Percentiles rank a stretch among this genome's conserved stretches.
Conservation (phyloP, 2,329 filamentous ascomycete species). For the Aspergillus quadrilineatus region DNA sequence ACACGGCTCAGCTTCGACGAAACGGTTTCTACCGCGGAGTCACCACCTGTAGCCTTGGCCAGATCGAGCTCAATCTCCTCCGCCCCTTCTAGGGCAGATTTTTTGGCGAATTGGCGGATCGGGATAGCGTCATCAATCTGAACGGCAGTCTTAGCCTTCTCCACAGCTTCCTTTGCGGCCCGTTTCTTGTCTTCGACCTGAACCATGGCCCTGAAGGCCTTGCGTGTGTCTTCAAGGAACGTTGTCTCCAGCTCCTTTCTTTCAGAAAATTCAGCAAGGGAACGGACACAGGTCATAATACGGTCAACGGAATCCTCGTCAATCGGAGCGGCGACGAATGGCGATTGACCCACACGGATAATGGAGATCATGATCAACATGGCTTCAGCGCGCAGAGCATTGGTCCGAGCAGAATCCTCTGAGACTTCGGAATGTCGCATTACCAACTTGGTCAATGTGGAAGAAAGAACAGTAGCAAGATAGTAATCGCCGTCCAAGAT, state of each 20-base stretch:
- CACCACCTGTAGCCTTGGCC: conserved; percentile 90
- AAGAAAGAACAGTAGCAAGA: conserved; percentile 89
- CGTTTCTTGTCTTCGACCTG: conserved; percentile 97
- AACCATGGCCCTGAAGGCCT: conserved; percentile 96
- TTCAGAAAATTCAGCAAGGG: conserved; percentile 82
- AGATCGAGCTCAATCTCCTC: conserved; percentile 88
- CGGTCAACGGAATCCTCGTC: conserved; percentile 98
- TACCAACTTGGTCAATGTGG: conserved; percentile 92
- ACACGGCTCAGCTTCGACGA: conserved; percentile 93
- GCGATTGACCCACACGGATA: conserved; percentile 95
- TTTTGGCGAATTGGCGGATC: conserved; percentile 90
- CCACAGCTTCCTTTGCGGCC: conserved; percentile 85
- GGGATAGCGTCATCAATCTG: conserved; percentile 94
- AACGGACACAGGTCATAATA: conserved; percentile 95
- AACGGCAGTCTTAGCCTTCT: conserved; percentile 89
- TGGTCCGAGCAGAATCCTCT: conserved; percentile 78
- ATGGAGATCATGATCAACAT: conserved; percentile 99
- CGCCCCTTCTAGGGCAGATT: conserved; percentile 75
- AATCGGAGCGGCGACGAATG: conserved; percentile 95
- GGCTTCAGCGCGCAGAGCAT: conserved; percentile 89
- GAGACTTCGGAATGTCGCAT: conserved; percentile 97
- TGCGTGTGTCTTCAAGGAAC: conserved; percentile 90
- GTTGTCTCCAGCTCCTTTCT: conserved; percentile 89
- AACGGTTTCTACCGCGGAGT: conserved; percentile 78
- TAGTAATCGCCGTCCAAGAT: conserved; percentile 98